Conservation (phyloP, 176 grass and related monocot genomes). For the Tillandsia leiboldiana region DNA sequence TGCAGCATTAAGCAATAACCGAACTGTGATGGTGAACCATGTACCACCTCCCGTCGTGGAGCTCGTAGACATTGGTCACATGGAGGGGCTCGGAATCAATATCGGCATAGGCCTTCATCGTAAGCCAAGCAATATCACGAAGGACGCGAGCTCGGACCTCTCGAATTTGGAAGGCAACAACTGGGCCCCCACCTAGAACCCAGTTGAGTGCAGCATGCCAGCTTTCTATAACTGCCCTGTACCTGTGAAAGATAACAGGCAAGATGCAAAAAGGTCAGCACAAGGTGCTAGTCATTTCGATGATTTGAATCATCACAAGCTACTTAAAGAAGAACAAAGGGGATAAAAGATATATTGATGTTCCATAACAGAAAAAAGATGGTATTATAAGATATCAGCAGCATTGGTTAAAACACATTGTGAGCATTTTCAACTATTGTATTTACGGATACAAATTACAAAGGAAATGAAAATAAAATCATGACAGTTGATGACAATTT, state of each 20-base stretch:
- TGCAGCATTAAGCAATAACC: conserved; percentile 11
- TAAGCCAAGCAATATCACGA: conserved; percentile 67
- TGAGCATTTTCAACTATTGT: no score
- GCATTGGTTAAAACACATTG: no score
- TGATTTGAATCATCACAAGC: no score
- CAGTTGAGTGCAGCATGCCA: conserved; percentile 85
- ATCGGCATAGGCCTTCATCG: conserved; percentile 57
- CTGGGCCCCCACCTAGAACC: conserved; percentile 80
- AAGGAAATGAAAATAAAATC: no score
- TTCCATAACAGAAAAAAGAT: no score
- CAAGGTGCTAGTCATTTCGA: no score
- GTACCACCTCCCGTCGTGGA: conserved; percentile 54
- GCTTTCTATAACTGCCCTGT: conserved; percentile 58
- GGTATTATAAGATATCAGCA: no score
- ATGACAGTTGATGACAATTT: no score
- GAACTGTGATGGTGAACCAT: conserved; percentile 94
- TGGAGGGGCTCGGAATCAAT: conserved; percentile 39
- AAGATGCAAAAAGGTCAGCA: background rate
- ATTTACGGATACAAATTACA: no score
- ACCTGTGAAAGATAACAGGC: conserved; percentile 31
- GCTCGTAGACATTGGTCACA: conserved; percentile 81
- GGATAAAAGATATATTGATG: no score
- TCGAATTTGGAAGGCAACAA: conserved; percentile 49
- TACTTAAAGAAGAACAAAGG: no score
- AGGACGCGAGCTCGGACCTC: conserved; percentile 69